Evolutionary conservation across 371 early-diverging fungal species (phyloP).

Genomic region (Mucor piriformis): DNA sequence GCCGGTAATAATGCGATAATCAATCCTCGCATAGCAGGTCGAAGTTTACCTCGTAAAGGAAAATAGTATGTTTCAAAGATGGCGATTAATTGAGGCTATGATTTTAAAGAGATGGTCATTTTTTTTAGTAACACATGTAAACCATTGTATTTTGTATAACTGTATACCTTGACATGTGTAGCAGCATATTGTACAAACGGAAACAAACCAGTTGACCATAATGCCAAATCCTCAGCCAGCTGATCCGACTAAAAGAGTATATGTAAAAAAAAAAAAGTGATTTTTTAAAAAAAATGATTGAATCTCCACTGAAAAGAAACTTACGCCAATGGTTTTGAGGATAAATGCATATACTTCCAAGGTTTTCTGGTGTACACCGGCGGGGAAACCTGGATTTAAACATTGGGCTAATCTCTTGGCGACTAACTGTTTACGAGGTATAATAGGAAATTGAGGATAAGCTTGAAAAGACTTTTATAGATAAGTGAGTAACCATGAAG

Average conservation of each 20-base stretch:
- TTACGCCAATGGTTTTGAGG: constrained; percentile 83
- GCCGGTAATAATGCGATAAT: constrained; percentile 85
- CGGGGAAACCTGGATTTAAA: constrained; percentile 97
- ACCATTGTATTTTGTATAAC: no score
- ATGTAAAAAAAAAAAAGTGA: not conserved
- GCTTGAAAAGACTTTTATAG: constrained; percentile 73
- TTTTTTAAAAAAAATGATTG: not conserved
- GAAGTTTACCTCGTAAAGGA: constrained; percentile 69
- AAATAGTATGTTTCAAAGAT: constrained; percentile 78
- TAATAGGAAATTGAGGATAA: constrained; percentile 72
- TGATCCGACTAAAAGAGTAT: constrained; percentile 66
- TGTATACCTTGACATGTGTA: constrained; percentile 79
- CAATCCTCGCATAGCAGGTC: constrained; percentile 80
- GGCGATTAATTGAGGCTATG: constrained; percentile 75
- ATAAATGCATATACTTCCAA: constrained; percentile 90
- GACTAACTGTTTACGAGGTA: constrained; percentile 87
- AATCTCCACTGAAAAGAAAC: not conserved
- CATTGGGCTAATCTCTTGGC: constrained; percentile 97
- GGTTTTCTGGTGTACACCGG: constrained; percentile 98
- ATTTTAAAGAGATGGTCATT: not conserved
- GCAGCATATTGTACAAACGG: constrained; percentile 90
- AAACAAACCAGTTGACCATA: constrained; percentile 91
- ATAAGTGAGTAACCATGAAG: no score
- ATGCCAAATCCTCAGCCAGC: constrained; percentile 78
- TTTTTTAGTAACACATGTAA: no score